Percentiles rank a stretch among this genome's conserved stretches.
Evolutionary conservation across 345 rosid species (phyloP).

Genomic region (Gossypium thurberi): DNA sequence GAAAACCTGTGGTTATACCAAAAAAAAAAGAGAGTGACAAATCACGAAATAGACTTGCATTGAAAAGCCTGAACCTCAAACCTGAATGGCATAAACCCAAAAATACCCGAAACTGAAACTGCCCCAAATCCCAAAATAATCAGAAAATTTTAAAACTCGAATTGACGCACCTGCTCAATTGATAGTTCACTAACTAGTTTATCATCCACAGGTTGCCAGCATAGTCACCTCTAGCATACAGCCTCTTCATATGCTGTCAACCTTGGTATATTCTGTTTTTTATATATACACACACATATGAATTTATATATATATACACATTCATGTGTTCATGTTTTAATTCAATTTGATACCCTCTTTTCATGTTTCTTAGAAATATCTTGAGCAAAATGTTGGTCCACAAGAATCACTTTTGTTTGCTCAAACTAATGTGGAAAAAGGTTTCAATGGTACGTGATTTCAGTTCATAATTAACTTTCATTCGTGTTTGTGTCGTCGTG

Average conservation of each 20-base stretch:
- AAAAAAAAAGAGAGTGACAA: no score
- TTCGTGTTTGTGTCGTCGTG: not conserved
- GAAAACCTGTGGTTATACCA: fast-evolving
- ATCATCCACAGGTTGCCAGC: slow-evolving; percentile 36
- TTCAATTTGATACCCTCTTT: not conserved
- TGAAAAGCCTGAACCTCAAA: no score
- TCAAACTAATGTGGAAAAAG: slow-evolving; percentile 24
- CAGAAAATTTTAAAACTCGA: no score
- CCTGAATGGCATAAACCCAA: no score
- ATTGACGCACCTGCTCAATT: no score
- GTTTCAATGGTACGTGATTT: slow-evolving; percentile 34
- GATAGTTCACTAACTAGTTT: not conserved
- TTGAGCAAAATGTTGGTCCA: no score
- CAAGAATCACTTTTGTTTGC: no score
- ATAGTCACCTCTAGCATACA: slow-evolving; percentile 44
- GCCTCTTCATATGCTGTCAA: slow-evolving; percentile 40
- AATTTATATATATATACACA: no score
- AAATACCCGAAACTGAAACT: no score
- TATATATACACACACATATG: not conserved
- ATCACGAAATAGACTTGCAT: no score
- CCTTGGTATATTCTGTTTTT: slow-evolving; percentile 26
- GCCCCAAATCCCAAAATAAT: no score
- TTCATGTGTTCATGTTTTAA: not conserved
- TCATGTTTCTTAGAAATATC: not conserved
- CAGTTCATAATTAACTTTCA: not conserved